Evolutionary conservation across 2,329 filamentous ascomycete genomes (phyloP).

Genomic region (Tolypocladium album): DNA sequence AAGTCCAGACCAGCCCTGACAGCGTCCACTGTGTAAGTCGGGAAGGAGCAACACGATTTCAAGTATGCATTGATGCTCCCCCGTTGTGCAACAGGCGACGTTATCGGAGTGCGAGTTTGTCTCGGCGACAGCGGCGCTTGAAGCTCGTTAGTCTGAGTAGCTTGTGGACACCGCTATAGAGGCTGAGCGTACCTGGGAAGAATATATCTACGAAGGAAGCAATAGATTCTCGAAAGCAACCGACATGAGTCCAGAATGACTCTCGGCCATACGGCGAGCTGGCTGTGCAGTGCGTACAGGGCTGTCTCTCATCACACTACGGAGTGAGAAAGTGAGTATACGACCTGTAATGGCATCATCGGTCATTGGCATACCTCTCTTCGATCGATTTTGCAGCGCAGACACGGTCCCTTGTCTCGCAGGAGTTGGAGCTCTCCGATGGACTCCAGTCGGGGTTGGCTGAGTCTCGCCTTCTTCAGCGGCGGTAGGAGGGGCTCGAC

Average conservation of each 20-base stretch:
- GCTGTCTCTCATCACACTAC: conserved; percentile 41
- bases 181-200: conserved; percentile 32
- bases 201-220: conserved; percentile 36
- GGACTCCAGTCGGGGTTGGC: conserved; percentile 42
- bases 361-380: conserved; percentile 27
- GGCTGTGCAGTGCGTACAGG: conserved; percentile 36
- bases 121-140: conserved; percentile 35
- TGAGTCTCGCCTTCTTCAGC: conserved; percentile 40
- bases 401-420: conserved; percentile 35
- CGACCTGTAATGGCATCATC: neutral
- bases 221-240: conserved; percentile 40
- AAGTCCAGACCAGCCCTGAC: conserved; percentile 39
- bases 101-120: conserved; percentile 37
- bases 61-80: conserved; percentile 42
- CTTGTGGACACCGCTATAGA: neutral
- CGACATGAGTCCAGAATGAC: conserved; percentile 36
- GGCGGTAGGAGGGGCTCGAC: conserved; percentile 43
- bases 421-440: conserved; percentile 44
- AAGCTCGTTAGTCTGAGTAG: neutral
- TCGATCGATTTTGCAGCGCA: conserved; percentile 37
- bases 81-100: conserved; percentile 37
- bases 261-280: conserved; percentile 23
- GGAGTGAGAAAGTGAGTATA: neutral
- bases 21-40: conserved; percentile 26
- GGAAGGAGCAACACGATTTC: conserved; percentile 31